Evolutionary conservation across 2,329 filamentous ascomycete species (phyloP).

Genomic region (Blastomyces percursus): DNA sequence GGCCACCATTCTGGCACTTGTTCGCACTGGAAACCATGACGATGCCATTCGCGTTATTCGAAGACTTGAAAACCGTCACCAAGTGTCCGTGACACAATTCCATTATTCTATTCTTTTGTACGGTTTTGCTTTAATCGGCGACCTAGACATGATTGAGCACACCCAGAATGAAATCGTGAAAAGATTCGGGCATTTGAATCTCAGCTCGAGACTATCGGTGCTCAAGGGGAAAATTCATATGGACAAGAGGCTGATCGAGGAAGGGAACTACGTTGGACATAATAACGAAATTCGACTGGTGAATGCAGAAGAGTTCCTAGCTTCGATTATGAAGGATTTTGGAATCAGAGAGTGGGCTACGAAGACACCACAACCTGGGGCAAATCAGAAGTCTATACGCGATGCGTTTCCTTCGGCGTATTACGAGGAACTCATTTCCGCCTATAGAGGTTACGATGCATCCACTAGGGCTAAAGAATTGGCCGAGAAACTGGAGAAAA

Average conservation of each 20-base stretch:
- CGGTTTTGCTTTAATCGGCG: conserved; percentile 41
- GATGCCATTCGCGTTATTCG: conserved; percentile 44
- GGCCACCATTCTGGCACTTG: conserved; percentile 49
- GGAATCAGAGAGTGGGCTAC: conserved; percentile 33
- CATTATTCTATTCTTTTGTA: conserved; percentile 39
- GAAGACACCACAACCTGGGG: conserved; percentile 31
- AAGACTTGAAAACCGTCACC: conserved; percentile 28
- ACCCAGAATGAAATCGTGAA: conserved; percentile 37
- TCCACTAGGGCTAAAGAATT: conserved; percentile 34
- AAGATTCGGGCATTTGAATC: conserved; percentile 24
- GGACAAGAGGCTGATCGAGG: conserved; percentile 21
- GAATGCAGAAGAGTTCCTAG: conserved; percentile 29
- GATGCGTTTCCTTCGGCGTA: conserved; percentile 41
- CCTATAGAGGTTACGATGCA: conserved; percentile 40
- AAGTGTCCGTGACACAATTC: conserved; percentile 31
- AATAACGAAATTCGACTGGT: conserved; percentile 18
- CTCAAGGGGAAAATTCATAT: conserved; percentile 27
- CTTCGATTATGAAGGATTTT: conserved; percentile 28
- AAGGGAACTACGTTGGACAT: conserved; percentile 9
- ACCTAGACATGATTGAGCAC: conserved; percentile 40
- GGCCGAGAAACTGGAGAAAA: conserved; percentile 12
- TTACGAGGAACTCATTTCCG: conserved; percentile 46
- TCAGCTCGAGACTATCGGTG: conserved; percentile 27
- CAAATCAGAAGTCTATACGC: conserved; percentile 25
- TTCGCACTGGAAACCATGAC: conserved; percentile 42